Base-by-base conservation (phyloP, 1,284 basidiomycete genomes). In the Cryptococcus floricola region DNA sequence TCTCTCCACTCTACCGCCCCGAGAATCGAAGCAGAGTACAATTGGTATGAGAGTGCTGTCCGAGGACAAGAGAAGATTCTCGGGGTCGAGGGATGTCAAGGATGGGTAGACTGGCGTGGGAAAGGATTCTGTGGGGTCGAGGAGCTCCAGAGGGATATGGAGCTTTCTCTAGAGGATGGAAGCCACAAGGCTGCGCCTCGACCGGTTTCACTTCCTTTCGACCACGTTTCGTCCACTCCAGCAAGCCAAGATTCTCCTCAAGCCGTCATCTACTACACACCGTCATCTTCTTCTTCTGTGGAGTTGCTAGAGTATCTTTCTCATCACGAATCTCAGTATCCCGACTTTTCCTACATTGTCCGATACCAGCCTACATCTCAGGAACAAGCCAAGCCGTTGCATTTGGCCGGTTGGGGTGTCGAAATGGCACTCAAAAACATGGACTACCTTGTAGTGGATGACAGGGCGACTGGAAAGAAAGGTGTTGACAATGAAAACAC, bases 371-470 rank as follows among this genome's bases (percentile, higher is more conserved):
- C 82, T 5, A 27, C 47, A 4, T 47, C 58, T 1, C 39, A 57
- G 3, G 23, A 18, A 31, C 59, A 4, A 1, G 9, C 43, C 13
- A 39, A 34, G 13, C 61, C 59, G 28, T 74, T 73, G 12, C 82
- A 83, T 59, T 78, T 98, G 5, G 85, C 88, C 7, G 94, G 95
- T 6, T 98, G 91, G 66, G 94, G 94, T 4, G 92, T 94, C 7
- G 82, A 88, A 28, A 81, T 98, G 54, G 91, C 96, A 66, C 78
- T 98, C 65, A 98, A 98, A 80, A 97, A 95, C 78, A 97, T 86
- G 79, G 95, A 98, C 72, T 98, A 98, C 70, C 83, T 98, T 14
- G 92, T 89, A 3, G 80, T 98, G 3, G 93, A 97, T 70, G 93
- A 97, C 71, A 80, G 93, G 59, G 65, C 52, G 5, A 56, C 55